Base-by-base conservation (phyloP, 768 basidiomycete species). In the Amanita rubescens region DNA sequence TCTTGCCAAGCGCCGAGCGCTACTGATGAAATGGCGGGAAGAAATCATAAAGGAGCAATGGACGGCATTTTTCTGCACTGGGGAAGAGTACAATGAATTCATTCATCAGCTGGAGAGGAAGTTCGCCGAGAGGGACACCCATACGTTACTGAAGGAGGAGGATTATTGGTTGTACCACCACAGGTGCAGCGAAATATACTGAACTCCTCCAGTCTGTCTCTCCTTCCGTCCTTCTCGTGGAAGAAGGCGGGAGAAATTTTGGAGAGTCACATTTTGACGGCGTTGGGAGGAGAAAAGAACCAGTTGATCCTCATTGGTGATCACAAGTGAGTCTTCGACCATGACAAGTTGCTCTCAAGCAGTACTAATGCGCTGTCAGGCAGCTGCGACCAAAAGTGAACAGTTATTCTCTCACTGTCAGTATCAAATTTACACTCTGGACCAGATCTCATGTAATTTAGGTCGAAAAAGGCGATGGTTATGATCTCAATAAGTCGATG, bases 211-310 rank as follows among this genome's bases (percentile, higher is more conserved):
- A 69, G 24, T 71, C 70, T 1, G 75, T 71, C 7, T 63, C 65
- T 1, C 79, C 82, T 0, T 69, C 73, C 8, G 73, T 87, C 1
- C 62, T 87, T 3, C 67, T 87, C 1, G 84, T 87, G 1, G 85
- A 87, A 59, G 85, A 87, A 63, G n/a, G 85, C 85, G 0, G 85
- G 85, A 5, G 85, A 87, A 59, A 85, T 86, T 41, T 62, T 87
- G 1, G 85, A 86, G 60, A 81, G 79, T 54, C 85, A 87, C 58
- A 66, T 84, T 34, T 56, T 87, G 35, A 82, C 82, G 0, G 77
- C 85, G 0, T 65, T 87, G 3, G 75, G 75, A 0, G 53, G 54
- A 1, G 53, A 68, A 0, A 77, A 77, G 0, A 64, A 67, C 3
- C 82, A 85, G 27, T 61, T 86, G 49, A 78, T 87, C 58, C 68